Conservation (phyloP, 2,329 filamentous ascomycete species). For the Exophiala sp. region DNA sequence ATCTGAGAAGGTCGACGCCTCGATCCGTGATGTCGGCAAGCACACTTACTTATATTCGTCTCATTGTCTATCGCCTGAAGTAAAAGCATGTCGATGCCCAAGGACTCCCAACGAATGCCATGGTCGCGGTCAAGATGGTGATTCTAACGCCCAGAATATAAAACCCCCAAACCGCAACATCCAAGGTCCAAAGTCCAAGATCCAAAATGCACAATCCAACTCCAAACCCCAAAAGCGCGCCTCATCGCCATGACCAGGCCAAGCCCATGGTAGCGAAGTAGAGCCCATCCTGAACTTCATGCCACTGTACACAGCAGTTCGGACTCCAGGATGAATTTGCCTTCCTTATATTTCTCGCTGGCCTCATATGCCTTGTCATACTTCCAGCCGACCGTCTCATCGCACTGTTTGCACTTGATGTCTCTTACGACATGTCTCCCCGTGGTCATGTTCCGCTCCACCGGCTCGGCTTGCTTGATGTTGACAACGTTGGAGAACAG, state of each 20-base stretch:
- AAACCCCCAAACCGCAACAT: no score
- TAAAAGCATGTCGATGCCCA: no score
- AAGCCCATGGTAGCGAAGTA: no score
- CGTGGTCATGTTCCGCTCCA: conserved; percentile 96
- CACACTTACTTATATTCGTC: no score
- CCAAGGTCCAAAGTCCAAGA: no score
- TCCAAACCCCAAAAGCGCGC: neutral
- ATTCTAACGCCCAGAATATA: no score
- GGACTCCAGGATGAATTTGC: conserved; percentile 74
- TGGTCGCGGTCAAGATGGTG: no score
- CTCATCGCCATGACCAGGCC: no score
- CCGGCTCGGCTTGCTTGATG: conserved; percentile 70
- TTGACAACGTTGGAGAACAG: conserved; percentile 95
- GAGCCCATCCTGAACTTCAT: conserved; percentile 15
- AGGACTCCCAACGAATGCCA: neutral
- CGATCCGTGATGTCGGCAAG: no score
- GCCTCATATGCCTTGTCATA: conserved; percentile 95
- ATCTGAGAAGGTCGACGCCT: no score
- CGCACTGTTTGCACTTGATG: conserved; percentile 85
- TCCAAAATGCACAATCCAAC: neutral
- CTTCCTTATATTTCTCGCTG: conserved; percentile 97
- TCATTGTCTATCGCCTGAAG: conserved; percentile 1
- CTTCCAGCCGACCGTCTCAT: conserved; percentile 92
- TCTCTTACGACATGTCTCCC: conserved; percentile 91
- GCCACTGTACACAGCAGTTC: conserved; percentile 27